phyloP scores from a whole-genome alignment of 2,329 filamentous ascomycete genomes.

The Rhynchosporium agropyri region DNA sequence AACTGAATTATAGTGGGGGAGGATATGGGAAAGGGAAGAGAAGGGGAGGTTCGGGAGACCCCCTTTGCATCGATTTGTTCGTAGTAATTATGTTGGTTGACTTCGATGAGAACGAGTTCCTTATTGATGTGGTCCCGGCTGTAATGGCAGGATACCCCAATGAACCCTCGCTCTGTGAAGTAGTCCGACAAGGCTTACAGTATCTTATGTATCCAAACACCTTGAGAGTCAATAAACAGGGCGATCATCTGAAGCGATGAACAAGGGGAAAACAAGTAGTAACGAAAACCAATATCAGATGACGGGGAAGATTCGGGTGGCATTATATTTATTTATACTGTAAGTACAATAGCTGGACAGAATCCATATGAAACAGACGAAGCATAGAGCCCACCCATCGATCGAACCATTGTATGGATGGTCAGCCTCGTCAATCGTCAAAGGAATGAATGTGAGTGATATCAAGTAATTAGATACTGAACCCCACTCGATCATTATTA shows the following conservation, averaged over 20 bases:
- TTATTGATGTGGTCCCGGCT: background rate
- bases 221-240: slow-evolving; percentile 21
- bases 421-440: slow-evolving; percentile 42
- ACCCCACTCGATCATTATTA: background rate
- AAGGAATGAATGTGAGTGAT: slow-evolving; percentile 46
- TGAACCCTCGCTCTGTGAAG: background rate
- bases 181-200: slow-evolving; percentile 4
- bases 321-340: slow-evolving; percentile 11
- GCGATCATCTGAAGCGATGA: slow-evolving; percentile 30
- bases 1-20: slow-evolving; percentile 12
- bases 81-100: background rate
- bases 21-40: background rate
- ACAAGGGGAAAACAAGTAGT: background rate
- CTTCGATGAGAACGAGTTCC: background rate
- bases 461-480: slow-evolving; percentile 20
- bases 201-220: background rate
- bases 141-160: background rate
- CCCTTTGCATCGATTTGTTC: slow-evolving; percentile 5
- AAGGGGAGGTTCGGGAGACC: slow-evolving; percentile 2
- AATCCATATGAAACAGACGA: slow-evolving; percentile 16
- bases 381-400: slow-evolving; percentile 14
- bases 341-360: background rate
- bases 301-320: background rate
- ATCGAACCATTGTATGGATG: background rate
- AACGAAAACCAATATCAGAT: slow-evolving; percentile 16